Evolutionary conservation across 78 protist species (phyloP).

Genomic region (Tieghemostelium lacteum): DNA sequence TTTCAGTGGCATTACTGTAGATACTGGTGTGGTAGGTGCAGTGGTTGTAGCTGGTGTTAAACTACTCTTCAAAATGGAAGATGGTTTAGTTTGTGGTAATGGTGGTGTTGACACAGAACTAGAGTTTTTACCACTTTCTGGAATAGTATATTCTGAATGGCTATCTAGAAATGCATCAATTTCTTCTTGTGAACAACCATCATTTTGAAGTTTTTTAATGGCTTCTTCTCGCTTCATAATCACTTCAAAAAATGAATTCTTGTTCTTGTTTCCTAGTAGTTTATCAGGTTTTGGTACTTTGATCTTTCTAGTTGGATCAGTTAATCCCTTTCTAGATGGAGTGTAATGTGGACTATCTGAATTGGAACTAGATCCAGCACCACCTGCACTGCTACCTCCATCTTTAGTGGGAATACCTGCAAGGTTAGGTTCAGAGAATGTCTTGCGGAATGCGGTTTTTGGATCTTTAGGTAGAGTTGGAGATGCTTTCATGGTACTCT

Average conservation of each 20-base stretch:
- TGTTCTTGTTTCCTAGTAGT: conserved; percentile 20
- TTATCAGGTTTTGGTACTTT: conserved; percentile 43
- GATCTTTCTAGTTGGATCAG: conserved; percentile 59
- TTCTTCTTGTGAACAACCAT: background rate
- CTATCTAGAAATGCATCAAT: background rate
- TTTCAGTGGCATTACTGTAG: background rate
- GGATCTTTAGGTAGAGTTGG: background rate
- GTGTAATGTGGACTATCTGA: too few relatives aligned
- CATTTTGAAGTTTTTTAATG: background rate
- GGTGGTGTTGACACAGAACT: background rate
- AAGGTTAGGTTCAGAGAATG: conserved; percentile 49
- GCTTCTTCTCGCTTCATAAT: conserved; percentile 25
- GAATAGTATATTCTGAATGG: background rate
- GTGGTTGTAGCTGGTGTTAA: conserved; percentile 5
- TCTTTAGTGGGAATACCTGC: conserved; percentile 11
- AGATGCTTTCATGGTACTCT: conserved; percentile 12
- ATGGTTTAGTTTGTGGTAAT: background rate
- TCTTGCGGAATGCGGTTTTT: conserved; percentile 15
- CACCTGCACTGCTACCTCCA: conserved; percentile 1
- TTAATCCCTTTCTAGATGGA: conserved; percentile 58
- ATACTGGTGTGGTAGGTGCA: background rate
- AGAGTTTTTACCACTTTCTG: background rate
- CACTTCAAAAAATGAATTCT: conserved; percentile 32
- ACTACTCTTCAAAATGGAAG: background rate
- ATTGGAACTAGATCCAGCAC: too few relatives aligned